A percentile compares a stretch with the other conserved stretches of the same genome.
Evolutionary conservation across 2,329 filamentous ascomycete genomes (phyloP).

Genomic region (Spiromastix sp.): DNA sequence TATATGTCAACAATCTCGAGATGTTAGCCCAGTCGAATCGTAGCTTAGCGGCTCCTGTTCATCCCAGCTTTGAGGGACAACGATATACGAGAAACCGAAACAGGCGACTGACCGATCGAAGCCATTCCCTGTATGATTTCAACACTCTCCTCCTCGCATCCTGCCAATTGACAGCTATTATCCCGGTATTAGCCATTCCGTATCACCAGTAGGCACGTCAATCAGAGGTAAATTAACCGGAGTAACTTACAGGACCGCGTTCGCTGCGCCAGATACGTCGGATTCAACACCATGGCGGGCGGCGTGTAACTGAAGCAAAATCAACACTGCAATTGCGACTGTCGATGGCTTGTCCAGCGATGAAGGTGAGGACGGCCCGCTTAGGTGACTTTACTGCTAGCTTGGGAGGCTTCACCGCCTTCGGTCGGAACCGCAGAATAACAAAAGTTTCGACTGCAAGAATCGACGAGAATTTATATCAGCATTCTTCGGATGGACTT

Average conservation of each 20-base stretch:
- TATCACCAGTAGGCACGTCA: too few relatives aligned
- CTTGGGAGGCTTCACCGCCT: not conserved
- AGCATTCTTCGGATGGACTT: too few relatives aligned
- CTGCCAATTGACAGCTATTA: slow-evolving; percentile 70
- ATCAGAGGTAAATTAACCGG: too few relatives aligned
- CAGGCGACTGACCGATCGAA: slow-evolving; percentile 69
- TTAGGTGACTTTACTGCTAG: not conserved
- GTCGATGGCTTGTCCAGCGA: not conserved
- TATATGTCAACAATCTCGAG: slow-evolving; percentile 37
- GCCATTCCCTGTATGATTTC: slow-evolving; percentile 87
- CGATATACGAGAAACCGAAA: not conserved
- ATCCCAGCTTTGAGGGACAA: not conserved
- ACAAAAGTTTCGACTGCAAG: too few relatives aligned
- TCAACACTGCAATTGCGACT: not conserved
- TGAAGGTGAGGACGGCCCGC: not conserved
- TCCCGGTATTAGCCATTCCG: slow-evolving; percentile 10
- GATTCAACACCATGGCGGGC: slow-evolving; percentile 70
- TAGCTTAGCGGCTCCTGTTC: slow-evolving; percentile 7
- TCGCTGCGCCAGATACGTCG: slow-evolving; percentile 78
- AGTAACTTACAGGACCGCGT: slow-evolving; percentile 63
- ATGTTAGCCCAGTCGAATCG: not conserved
- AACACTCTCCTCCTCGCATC: slow-evolving; percentile 84
- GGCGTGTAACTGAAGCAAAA: too few relatives aligned
- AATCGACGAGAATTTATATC: too few relatives aligned
- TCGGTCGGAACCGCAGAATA: not conserved